Percentiles rank a stretch among this genome's conserved stretches.
phyloP scores from a whole-genome alignment of 805 yeast genomes.

The Zygoascus flipseniorum region DNA sequence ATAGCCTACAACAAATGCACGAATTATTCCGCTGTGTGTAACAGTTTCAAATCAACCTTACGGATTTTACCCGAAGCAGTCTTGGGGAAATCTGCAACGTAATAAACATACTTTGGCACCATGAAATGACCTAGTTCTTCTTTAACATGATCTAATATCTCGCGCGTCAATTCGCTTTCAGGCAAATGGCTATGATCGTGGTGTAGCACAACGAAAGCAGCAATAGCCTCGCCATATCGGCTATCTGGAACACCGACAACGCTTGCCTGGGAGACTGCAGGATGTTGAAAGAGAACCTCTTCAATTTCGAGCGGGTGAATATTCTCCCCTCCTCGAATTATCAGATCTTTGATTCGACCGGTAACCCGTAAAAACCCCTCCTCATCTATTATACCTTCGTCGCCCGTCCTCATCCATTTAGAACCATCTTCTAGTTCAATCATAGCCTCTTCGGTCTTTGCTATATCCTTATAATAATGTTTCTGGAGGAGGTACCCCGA shows the following conservation, averaged over 20 bases:
- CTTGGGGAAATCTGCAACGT: constrained; percentile 24
- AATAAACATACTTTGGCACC: constrained; percentile 22
- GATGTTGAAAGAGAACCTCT: constrained; percentile 21
- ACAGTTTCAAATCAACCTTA: constrained; percentile 21
- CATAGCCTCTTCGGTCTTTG: constrained; percentile 22
- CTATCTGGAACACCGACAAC: constrained; percentile 15
- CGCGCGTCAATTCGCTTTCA: constrained; percentile 6
- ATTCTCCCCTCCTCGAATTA: constrained; percentile 28
- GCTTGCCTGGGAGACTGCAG: constrained; percentile 21
- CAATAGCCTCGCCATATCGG: constrained; percentile 25
- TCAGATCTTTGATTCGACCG: constrained; percentile 27
- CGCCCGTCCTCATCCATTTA: constrained; percentile 27
- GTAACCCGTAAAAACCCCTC: constrained; percentile 24
- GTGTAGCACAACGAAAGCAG: constrained; percentile 20
- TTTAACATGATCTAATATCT: constrained; percentile 17
- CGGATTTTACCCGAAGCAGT: constrained; percentile 26
- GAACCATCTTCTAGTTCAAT: constrained; percentile 16
- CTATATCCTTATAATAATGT: constrained; percentile 20
- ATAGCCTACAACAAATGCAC: background rate
- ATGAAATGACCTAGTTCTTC: constrained; percentile 22
- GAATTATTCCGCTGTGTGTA: background rate
- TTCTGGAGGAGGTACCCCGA: constrained; percentile 24
- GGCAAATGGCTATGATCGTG: constrained; percentile 4
- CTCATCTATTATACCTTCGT: constrained; percentile 23
- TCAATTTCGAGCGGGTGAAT: constrained; percentile 27